phyloP scores from a whole-genome alignment of 257 asterid genomes.

The Salvia hispanica region DNA sequence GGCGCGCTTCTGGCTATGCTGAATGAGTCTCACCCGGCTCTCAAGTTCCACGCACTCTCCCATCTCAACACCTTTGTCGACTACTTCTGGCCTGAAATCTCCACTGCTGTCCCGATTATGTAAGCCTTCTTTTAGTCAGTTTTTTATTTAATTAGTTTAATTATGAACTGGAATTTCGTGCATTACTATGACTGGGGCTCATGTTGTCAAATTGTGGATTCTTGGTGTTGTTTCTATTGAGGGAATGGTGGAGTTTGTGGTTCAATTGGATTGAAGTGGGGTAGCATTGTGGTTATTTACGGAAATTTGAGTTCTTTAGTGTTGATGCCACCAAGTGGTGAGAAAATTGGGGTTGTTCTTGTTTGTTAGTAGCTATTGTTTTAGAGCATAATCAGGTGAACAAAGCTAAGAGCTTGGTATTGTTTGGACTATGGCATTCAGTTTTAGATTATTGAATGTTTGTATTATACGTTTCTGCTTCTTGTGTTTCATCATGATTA shows the following conservation, averaged over 20 bases:
- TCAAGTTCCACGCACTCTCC: slow-evolving; percentile 81
- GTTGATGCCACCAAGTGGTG: background rate
- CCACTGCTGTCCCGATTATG: slow-evolving; percentile 81
- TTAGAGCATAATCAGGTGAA: slow-evolving; percentile 5
- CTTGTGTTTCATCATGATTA: background rate
- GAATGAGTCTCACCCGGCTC: slow-evolving; percentile 71
- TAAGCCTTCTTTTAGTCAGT: slow-evolving; percentile 29
- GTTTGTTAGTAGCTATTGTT: background rate
- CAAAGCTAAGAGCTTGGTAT: background rate
- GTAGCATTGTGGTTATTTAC: background rate
- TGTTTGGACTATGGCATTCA: slow-evolving; percentile 6
- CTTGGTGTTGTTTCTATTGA: slow-evolving; percentile 12
- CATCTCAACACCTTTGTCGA: slow-evolving; percentile 83
- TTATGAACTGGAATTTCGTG: slow-evolving; percentile 6
- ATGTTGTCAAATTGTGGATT: slow-evolving; percentile 1
- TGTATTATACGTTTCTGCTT: background rate
- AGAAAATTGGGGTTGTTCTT: background rate
- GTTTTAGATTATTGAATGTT: background rate
- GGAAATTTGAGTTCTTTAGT: slow-evolving; percentile 17
- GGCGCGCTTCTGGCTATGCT: slow-evolving; percentile 93
- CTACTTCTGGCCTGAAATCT: slow-evolving; percentile 92
- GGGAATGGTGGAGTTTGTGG: background rate
- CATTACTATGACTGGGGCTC: background rate
- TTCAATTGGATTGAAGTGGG: slow-evolving; percentile 2
- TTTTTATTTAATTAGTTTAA: background rate